phyloP scores from a whole-genome alignment of 345 rosid species.

The Linum tenue region DNA sequence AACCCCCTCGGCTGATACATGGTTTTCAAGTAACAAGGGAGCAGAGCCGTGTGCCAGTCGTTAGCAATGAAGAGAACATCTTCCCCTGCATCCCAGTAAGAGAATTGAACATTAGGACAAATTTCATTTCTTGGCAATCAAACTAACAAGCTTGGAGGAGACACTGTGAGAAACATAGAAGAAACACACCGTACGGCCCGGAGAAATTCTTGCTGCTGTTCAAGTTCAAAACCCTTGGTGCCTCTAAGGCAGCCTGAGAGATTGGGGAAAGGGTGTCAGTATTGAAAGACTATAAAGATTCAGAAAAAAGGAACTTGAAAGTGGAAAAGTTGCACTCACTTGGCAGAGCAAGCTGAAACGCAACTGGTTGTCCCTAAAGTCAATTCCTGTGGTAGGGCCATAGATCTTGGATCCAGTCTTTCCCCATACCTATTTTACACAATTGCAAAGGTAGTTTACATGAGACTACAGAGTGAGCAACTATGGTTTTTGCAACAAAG shows the following conservation, averaged over 20 bases:
- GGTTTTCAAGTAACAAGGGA: conserved; percentile 74
- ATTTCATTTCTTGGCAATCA: neutral
- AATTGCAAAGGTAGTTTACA: conserved; percentile 1
- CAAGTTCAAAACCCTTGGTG: conserved; percentile 68
- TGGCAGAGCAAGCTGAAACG: conserved; percentile 78
- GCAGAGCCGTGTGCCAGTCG: conserved; percentile 92
- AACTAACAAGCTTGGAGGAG: neutral
- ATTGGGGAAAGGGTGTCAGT: neutral
- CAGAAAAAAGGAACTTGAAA: neutral
- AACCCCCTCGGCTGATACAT: conserved; percentile 61
- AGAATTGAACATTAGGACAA: neutral
- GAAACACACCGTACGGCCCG: conserved; percentile 71
- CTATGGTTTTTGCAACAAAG: neutral
- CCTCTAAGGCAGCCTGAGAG: conserved; percentile 86
- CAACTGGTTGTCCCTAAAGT: conserved; percentile 78
- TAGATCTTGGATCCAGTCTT: conserved; percentile 83
- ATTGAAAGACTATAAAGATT: neutral
- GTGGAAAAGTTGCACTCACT: conserved; percentile 25
- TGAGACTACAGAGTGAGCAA: no score
- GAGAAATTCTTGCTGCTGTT: conserved; percentile 48
- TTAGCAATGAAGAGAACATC: conserved; percentile 75
- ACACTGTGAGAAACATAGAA: neutral
- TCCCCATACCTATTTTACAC: conserved; percentile 64
- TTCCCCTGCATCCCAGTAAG: conserved; percentile 46
- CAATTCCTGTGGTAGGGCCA: conserved; percentile 66